Evolutionary conservation across 768 basidiomycete genomes (phyloP).

Genomic region (Pleurotus sapidus): DNA sequence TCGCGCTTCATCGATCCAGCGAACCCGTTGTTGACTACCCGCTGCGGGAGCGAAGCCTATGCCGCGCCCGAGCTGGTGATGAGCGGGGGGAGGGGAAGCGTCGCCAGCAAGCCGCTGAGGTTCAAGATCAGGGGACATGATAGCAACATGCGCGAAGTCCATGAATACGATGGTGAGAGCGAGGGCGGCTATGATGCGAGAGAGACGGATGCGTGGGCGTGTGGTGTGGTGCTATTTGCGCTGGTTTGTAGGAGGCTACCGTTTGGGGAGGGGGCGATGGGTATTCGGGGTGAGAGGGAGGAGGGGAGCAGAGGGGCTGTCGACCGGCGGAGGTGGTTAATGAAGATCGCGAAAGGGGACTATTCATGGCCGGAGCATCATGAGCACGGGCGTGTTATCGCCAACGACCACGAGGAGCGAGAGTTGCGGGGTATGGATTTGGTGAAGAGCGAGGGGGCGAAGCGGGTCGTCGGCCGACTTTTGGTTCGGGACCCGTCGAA

Average conservation of each 20-base stretch:
- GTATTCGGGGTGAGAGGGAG: slow-evolving; percentile 37
- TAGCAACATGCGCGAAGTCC: neutral
- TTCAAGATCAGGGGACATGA: neutral
- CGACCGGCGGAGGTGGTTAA: slow-evolving; percentile 57
- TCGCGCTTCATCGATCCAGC: slow-evolving; percentile 75
- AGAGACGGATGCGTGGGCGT: slow-evolving; percentile 86
- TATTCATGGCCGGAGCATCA: slow-evolving; percentile 62
- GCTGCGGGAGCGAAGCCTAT: slow-evolving; percentile 88
- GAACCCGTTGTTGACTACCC: slow-evolving; percentile 62
- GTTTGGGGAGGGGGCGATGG: slow-evolving; percentile 56
- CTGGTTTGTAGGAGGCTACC: slow-evolving; percentile 69
- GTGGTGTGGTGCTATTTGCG: slow-evolving; percentile 84
- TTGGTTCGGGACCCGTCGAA: slow-evolving; percentile 69
- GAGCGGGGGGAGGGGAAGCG: slow-evolving; percentile 24
- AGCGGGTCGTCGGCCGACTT: slow-evolving; percentile 54
- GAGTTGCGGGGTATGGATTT: slow-evolving; percentile 34
- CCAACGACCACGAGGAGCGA: slow-evolving; percentile 13
- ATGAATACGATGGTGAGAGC: neutral
- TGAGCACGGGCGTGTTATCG: slow-evolving; percentile 5
- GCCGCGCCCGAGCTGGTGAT: slow-evolving; percentile 78
- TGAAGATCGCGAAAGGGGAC: slow-evolving; percentile 79
- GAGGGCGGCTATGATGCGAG: slow-evolving; percentile 53
- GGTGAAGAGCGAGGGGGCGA: slow-evolving; percentile 41
- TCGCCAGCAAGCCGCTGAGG: slow-evolving; percentile 12
- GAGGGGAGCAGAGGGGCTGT: slow-evolving; percentile 26